A percentile compares a stretch with the other conserved stretches of the same genome.
Conservation (phyloP, 2,329 filamentous ascomycete species). For the Cladophialophora bantiana region DNA sequence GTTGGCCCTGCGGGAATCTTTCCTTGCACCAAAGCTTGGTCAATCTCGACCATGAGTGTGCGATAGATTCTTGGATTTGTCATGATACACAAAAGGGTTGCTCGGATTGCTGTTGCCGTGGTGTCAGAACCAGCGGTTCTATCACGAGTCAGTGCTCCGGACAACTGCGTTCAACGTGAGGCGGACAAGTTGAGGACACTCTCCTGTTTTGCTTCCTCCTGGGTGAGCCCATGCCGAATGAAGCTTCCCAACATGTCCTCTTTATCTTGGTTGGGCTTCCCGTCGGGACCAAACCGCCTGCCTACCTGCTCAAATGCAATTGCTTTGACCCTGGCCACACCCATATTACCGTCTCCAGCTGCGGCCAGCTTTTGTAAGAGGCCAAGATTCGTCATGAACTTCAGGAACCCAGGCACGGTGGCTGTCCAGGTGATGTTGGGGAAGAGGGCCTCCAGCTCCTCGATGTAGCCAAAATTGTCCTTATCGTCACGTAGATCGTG, state of each 20-base stretch:
- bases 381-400: conserved; percentile 25
- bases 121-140: conserved; percentile 35
- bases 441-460: conserved; percentile 32
- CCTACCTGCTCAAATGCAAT: conserved; percentile 27
- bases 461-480: conserved; percentile 34
- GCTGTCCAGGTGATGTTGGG: conserved; percentile 32
- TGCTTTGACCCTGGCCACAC: conserved; percentile 28
- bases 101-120: conserved; percentile 32
- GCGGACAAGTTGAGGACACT: conserved; percentile 28
- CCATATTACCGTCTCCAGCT: conserved; percentile 24
- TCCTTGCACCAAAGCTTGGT: conserved; percentile 13
- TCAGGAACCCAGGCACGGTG: conserved; percentile 16
- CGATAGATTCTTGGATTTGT: conserved; percentile 27
- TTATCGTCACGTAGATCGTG: conserved; percentile 28
- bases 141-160: not conserved
- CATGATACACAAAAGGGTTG: conserved; percentile 31
- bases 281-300: conserved; percentile 28
- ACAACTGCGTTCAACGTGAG: not conserved
- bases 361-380: conserved; percentile 26
- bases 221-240: conserved; percentile 32
- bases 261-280: conserved; percentile 19
- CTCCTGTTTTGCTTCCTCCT: conserved; percentile 30
- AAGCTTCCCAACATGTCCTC: conserved; percentile 35
- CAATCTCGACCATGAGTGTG: conserved; percentile 32
- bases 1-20: conserved; percentile 17